These are phyloP conservation scores for Phoma sp. DNA, from an alignment of 2,329 filamentous ascomycete species.

Conservation along the genomic window DNA sequence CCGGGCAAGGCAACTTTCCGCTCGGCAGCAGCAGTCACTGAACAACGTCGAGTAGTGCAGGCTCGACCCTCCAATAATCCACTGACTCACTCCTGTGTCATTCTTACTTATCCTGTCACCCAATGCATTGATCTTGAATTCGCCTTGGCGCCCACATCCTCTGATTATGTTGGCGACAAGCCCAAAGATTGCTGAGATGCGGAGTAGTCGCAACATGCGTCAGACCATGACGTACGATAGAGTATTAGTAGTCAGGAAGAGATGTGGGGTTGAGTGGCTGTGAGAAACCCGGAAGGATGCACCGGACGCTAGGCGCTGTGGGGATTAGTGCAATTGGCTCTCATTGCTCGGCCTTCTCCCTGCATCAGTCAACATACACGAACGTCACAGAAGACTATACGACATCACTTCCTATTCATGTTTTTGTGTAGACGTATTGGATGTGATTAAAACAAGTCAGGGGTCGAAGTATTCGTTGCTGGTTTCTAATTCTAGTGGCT, in stretches of 20 bases:
- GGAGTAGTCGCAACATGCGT: neutral
- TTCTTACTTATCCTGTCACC: too few relatives aligned
- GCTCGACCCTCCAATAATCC: neutral
- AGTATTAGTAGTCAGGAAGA: neutral
- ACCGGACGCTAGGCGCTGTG: constrained; percentile 9
- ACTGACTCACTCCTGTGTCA: neutral
- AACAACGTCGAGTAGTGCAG: neutral
- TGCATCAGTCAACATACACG: too few relatives aligned
- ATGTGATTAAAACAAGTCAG: too few relatives aligned
- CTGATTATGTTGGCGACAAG: neutral
- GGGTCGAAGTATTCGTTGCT: too few relatives aligned
- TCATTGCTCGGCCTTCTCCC: too few relatives aligned
- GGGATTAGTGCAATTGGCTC: neutral
- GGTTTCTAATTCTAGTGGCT: too few relatives aligned
- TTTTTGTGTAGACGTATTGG: too few relatives aligned
- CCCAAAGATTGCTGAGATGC: neutral
- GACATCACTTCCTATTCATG: too few relatives aligned
- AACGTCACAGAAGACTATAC: too few relatives aligned
- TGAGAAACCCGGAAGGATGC: constrained; percentile 2
- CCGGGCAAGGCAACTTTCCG: constrained; percentile 14
- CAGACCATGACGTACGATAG: constrained; percentile 12
- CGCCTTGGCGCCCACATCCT: neutral
- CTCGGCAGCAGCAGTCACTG: constrained; percentile 4
- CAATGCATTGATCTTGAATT: neutral
- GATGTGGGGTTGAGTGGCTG: constrained; percentile 1